Evolutionary conservation across 2,329 filamentous ascomycete genomes (phyloP).

Genomic region (Diaporthe ilicicola): DNA sequence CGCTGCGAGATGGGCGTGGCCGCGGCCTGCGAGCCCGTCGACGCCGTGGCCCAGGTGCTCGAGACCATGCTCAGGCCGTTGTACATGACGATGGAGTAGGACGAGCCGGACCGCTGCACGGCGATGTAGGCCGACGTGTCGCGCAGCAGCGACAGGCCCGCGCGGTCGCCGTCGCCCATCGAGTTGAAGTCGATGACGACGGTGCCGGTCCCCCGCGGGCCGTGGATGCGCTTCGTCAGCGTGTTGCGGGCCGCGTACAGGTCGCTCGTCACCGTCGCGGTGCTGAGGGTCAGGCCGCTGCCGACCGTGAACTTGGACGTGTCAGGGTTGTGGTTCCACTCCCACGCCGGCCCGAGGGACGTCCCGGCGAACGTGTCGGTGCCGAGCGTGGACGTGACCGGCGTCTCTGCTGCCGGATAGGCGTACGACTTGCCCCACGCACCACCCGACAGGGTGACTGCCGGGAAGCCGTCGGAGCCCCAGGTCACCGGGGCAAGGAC

Average conservation of each 20-base stretch:
- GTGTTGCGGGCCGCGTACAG: constrained; percentile 57
- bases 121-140: constrained; percentile 63
- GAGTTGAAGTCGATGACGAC: constrained; percentile 57
- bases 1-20: constrained; percentile 30
- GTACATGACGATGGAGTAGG: constrained; percentile 42
- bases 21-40: constrained; percentile 41
- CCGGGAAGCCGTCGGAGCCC: background rate
- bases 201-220: constrained; percentile 56
- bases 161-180: constrained; percentile 60
- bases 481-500: background rate
- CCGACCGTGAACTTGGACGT: constrained; percentile 52
- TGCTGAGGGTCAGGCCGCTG: constrained; percentile 54
- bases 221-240: constrained; percentile 54
- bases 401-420: background rate
- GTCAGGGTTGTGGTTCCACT: constrained; percentile 71
- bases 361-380: constrained; percentile 34
- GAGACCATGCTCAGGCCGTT: constrained; percentile 41
- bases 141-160: constrained; percentile 61
- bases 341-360: constrained; percentile 56
- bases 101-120: constrained; percentile 49
- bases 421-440: background rate
- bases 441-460: background rate
- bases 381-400: background rate
- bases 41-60: constrained; percentile 44
- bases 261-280: constrained; percentile 61